These are phyloP conservation scores for Xylaria sp. DNA, from an alignment of 2,329 filamentous ascomycete genomes.

Conservation along the genomic window DNA sequence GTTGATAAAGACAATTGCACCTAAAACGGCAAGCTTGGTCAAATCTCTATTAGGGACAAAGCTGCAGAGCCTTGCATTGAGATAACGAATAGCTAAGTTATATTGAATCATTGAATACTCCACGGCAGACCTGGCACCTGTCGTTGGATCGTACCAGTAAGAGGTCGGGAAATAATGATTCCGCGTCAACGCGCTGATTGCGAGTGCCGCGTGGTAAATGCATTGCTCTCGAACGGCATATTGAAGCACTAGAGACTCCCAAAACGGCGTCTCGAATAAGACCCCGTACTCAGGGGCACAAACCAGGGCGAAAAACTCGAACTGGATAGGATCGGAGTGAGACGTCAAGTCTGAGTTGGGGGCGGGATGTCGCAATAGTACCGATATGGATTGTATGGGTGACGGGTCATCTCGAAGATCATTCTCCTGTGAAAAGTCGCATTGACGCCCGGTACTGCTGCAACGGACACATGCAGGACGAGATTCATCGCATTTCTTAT, in stretches of 20 bases:
- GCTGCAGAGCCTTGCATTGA: slow-evolving; percentile 12
- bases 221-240: slow-evolving; percentile 12
- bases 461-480: slow-evolving; percentile 18
- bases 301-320: slow-evolving; percentile 21
- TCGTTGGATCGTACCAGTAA: slow-evolving; percentile 15
- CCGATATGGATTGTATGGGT: background rate
- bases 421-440: background rate
- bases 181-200: slow-evolving; percentile 10
- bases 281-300: slow-evolving; percentile 18
- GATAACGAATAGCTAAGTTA: slow-evolving; percentile 10
- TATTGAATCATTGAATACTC: slow-evolving; percentile 19
- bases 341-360: background rate
- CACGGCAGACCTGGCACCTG: background rate
- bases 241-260: slow-evolving; percentile 15
- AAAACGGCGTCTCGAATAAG: slow-evolving; percentile 4
- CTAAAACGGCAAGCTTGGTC: slow-evolving; percentile 17
- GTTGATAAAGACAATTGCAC: slow-evolving; percentile 16
- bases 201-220: slow-evolving; percentile 19
- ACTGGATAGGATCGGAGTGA: slow-evolving; percentile 6
- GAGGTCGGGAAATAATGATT: slow-evolving; percentile 3
- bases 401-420: background rate
- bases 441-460: slow-evolving; percentile 17
- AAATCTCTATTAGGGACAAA: background rate
- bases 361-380: background rate
- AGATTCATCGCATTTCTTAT: slow-evolving; percentile 27